Evolutionary conservation across 805 yeast species (phyloP).

Genomic region (Kuraishia piskuri): DNA sequence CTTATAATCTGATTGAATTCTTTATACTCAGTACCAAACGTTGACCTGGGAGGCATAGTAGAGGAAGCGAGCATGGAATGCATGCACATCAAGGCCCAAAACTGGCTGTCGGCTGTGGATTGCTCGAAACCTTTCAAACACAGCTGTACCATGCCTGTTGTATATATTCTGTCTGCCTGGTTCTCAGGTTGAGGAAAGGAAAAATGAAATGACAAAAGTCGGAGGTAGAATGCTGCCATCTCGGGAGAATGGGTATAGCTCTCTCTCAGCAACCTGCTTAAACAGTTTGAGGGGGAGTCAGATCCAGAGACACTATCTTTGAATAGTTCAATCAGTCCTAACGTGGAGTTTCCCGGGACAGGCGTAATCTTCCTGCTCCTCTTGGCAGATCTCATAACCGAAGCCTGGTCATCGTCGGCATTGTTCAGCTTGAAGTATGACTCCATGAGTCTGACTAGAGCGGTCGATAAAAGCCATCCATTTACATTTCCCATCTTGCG

Average conservation of each 20-base stretch:
- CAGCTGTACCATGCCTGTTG: background rate
- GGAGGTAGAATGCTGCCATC: background rate
- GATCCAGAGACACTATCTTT: background rate
- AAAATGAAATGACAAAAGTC: background rate
- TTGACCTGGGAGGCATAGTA: background rate
- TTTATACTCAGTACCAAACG: background rate
- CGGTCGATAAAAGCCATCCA: conserved; percentile 34
- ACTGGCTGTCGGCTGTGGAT: background rate
- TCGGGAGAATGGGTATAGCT: background rate
- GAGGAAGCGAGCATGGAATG: background rate
- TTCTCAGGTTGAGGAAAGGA: background rate
- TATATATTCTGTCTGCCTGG: background rate
- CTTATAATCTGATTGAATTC: background rate
- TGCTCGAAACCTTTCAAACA: background rate
- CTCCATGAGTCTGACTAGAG: conserved; percentile 23
- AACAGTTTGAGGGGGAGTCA: background rate
- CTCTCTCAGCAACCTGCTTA: background rate
- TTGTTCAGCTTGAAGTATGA: conserved; percentile 22
- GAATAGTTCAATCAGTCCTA: background rate
- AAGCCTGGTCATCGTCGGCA: background rate
- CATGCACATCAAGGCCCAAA: background rate
- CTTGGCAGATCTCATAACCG: background rate
- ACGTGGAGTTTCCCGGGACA: background rate
- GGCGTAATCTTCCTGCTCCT: background rate
- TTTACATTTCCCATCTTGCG: conserved; percentile 6